phyloP scores from a whole-genome alignment of 2,329 filamentous ascomycete genomes.

The Aspergillus melleus region DNA sequence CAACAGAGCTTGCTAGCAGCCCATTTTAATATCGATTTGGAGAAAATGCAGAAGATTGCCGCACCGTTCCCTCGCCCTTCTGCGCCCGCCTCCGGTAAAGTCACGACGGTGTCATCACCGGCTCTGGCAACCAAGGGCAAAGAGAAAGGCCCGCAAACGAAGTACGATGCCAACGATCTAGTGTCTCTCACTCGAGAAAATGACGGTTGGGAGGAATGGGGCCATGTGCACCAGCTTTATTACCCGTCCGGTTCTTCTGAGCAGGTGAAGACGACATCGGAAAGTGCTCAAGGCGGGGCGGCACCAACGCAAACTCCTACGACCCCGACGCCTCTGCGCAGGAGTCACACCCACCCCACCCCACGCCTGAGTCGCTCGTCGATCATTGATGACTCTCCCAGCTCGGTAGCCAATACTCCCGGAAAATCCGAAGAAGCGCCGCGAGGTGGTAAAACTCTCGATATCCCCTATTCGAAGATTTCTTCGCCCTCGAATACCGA shows the following conservation, averaged over 20 bases:
- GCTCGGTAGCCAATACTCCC: constrained; percentile 47
- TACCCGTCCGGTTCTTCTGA: constrained; percentile 54
- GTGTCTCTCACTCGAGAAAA: constrained; percentile 67
- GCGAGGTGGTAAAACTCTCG: constrained; percentile 57
- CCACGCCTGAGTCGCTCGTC: constrained; percentile 51
- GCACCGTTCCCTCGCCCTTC: constrained; percentile 74
- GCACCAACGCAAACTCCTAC: constrained; percentile 54
- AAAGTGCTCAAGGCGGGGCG: constrained; percentile 29
- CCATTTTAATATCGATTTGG: constrained; percentile 73
- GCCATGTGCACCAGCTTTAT: constrained; percentile 76
- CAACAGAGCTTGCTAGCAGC: constrained; percentile 74
- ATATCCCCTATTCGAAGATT: constrained; percentile 58
- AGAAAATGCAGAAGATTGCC: constrained; percentile 81
- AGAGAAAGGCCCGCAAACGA: constrained; percentile 60
- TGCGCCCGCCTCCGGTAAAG: constrained; percentile 49
- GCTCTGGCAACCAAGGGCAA: constrained; percentile 68
- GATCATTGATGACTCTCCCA: constrained; percentile 50
- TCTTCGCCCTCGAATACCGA: constrained; percentile 37
- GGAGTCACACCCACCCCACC: constrained; percentile 62
- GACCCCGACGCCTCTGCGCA: constrained; percentile 74
- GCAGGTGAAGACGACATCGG: constrained; percentile 33
- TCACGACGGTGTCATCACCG: constrained; percentile 51
- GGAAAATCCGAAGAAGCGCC: constrained; percentile 37
- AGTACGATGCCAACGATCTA: constrained; percentile 80
- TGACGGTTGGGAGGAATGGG: constrained; percentile 71